Conservation (phyloP, 176 grass and related monocot species). For the Musa acuminata region DNA sequence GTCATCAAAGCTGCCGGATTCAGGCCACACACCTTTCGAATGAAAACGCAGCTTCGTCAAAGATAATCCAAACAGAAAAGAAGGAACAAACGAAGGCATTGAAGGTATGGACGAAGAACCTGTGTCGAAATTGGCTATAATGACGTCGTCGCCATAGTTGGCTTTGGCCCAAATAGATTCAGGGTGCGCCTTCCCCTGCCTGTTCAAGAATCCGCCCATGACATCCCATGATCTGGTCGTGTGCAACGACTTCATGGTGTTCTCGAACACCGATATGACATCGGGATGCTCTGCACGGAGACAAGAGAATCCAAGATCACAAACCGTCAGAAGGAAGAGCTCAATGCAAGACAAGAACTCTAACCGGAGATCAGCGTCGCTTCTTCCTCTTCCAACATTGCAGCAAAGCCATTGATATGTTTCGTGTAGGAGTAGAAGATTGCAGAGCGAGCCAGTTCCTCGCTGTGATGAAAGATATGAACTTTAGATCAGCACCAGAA, state of each 20-base stretch:
- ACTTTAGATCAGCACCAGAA: no score
- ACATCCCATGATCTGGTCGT: conserved; percentile 74
- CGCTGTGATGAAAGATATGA: conserved; percentile 2
- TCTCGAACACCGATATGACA: conserved; percentile 52
- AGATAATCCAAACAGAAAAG: background rate
- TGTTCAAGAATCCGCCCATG: conserved; percentile 27
- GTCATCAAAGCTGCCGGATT: conserved; percentile 63
- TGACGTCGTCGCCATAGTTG: conserved; percentile 42
- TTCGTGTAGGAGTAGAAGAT: conserved; percentile 88
- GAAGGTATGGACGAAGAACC: conserved; percentile 19
- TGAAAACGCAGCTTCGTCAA: background rate
- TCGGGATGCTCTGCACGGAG: conserved; percentile 35
- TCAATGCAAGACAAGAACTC: background rate
- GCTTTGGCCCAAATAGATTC: conserved; percentile 41
- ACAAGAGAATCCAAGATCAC: background rate
- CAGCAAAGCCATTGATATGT: conserved; percentile 73
- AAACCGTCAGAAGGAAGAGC: background rate
- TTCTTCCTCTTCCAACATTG: conserved; percentile 36
- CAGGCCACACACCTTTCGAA: conserved; percentile 63
- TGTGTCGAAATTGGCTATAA: conserved; percentile 62
- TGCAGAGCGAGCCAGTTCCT: conserved; percentile 27
- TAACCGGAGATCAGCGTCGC: conserved; percentile 40
- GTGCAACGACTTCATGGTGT: conserved; percentile 49
- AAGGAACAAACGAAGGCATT: background rate
- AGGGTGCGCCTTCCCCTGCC: conserved; percentile 17